These are phyloP conservation scores for Zostera marina DNA, from an alignment of 116 monocot genomes.

Conservation along the genomic window DNA sequence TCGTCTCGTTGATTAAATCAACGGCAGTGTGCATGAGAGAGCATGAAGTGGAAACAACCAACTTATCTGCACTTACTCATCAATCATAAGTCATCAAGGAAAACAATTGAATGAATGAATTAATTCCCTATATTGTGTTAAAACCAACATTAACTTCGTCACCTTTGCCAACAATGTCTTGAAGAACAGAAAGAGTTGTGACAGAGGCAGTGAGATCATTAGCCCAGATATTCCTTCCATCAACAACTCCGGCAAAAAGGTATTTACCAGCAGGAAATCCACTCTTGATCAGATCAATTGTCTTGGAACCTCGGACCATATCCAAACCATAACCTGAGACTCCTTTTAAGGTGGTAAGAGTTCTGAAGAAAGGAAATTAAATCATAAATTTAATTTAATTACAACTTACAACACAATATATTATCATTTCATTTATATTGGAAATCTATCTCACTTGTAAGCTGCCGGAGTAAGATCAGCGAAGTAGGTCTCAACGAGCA, in stretches of 20 bases:
- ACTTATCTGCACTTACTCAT: conserved; percentile 50
- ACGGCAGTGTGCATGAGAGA: conserved; percentile 60
- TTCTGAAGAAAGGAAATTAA: conserved; percentile 10
- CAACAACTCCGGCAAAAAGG: conserved; percentile 64
- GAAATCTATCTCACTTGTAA: conserved; percentile 31
- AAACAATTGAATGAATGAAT: background rate
- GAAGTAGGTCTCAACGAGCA: conserved; percentile 70
- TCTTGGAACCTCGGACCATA: conserved; percentile 52
- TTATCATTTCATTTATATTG: background rate
- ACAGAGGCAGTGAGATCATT: conserved; percentile 45
- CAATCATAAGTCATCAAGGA: no score
- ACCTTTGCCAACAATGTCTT: conserved; percentile 56
- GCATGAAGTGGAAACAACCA: conserved; percentile 61
- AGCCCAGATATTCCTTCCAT: conserved; percentile 70
- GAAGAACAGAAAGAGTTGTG: conserved; percentile 30
- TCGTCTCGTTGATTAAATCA: conserved; percentile 50
- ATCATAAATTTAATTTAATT: conserved; percentile 1
- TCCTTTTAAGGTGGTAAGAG: conserved; percentile 31
- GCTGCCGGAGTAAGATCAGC: conserved; percentile 54
- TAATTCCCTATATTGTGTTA: no score
- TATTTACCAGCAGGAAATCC: conserved; percentile 49
- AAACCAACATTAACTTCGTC: conserved; percentile 1
- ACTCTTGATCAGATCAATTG: conserved; percentile 45
- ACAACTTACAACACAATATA: background rate
- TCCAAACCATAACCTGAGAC: conserved; percentile 55